A percentile compares a stretch with the other conserved stretches of the same genome.
These are phyloP conservation scores for Leishmania major DNA, from an alignment of 208 protist genomes.

Conservation along the genomic window DNA sequence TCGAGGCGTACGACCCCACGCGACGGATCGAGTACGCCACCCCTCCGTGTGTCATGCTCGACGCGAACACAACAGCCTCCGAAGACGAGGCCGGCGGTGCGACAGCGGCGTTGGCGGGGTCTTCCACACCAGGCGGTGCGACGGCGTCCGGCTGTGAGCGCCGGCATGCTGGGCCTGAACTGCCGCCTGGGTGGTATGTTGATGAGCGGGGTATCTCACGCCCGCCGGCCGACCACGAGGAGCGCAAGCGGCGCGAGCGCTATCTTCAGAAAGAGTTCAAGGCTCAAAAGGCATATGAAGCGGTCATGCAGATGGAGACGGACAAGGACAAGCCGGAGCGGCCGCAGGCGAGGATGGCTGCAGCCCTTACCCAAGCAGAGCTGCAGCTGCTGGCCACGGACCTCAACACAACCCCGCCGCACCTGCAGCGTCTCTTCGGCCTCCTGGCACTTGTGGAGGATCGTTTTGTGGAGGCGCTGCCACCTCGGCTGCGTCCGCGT, in stretches of 20 bases:
- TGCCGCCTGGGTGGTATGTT: slow-evolving; percentile 79
- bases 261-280: slow-evolving; percentile 62
- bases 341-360: slow-evolving; percentile 25
- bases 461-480: slow-evolving; percentile 66
- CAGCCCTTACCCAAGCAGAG: slow-evolving; percentile 49
- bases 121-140: not conserved
- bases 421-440: slow-evolving; percentile 45
- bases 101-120: not conserved
- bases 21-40: slow-evolving; percentile 38
- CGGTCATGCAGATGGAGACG: slow-evolving; percentile 44
- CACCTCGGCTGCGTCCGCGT: slow-evolving; percentile 54
- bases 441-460: slow-evolving; percentile 61
- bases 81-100: slow-evolving; percentile 39
- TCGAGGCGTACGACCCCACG: slow-evolving; percentile 26
- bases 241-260: slow-evolving; percentile 49
- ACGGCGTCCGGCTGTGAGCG: not conserved
- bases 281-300: slow-evolving; percentile 76
- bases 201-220: slow-evolving; percentile 64
- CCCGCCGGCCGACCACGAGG: slow-evolving; percentile 38
- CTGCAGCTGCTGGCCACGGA: slow-evolving; percentile 48
- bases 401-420: slow-evolving; percentile 56
- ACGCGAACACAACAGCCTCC: slow-evolving; percentile 72
- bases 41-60: slow-evolving; percentile 52
- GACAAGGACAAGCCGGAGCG: slow-evolving; percentile 27
- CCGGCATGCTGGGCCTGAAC: slow-evolving; percentile 40